Evolutionary conservation across 106 monocot species (phyloP).

Genomic region (Allium cepa): DNA sequence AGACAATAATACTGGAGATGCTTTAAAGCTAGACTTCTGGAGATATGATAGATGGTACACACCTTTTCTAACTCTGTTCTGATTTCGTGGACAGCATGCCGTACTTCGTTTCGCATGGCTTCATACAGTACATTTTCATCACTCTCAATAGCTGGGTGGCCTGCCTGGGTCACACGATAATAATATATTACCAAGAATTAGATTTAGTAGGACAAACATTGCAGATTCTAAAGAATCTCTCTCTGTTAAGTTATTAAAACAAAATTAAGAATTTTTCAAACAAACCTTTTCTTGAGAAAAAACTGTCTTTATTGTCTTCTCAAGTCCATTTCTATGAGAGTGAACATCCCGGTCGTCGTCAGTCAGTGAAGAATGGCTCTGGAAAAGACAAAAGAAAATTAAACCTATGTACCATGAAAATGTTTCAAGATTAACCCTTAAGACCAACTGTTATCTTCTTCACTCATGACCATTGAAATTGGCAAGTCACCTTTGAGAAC

Average conservation of each 20-base stretch:
- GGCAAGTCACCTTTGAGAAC: neutral
- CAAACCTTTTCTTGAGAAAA: conserved; percentile 48
- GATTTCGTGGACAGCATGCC: conserved; percentile 68
- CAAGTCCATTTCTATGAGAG: conserved; percentile 26
- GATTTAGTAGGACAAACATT: too few species aligned
- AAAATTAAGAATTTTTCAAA: neutral
- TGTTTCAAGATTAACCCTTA: too few species aligned
- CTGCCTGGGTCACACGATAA: conserved; percentile 22
- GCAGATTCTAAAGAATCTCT: too few species aligned
- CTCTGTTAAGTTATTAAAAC: too few species aligned
- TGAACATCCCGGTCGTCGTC: conserved; percentile 57
- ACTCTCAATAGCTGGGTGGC: conserved; percentile 40
- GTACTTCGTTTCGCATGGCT: conserved; percentile 75
- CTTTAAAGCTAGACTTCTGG: too few species aligned
- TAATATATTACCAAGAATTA: neutral
- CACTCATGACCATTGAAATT: too few species aligned
- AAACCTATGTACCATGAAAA: neutral
- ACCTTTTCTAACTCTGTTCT: conserved; percentile 83
- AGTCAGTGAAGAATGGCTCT: conserved; percentile 83
- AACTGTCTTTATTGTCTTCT: conserved; percentile 55
- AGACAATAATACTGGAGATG: too few species aligned
- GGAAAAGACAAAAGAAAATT: conserved; percentile 1
- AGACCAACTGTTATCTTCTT: too few species aligned
- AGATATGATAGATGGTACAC: too few species aligned
- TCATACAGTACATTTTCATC: conserved; percentile 48